These are phyloP conservation scores for Bisporella sp. DNA, from an alignment of 2,329 filamentous ascomycete genomes.

Conservation along the genomic window DNA sequence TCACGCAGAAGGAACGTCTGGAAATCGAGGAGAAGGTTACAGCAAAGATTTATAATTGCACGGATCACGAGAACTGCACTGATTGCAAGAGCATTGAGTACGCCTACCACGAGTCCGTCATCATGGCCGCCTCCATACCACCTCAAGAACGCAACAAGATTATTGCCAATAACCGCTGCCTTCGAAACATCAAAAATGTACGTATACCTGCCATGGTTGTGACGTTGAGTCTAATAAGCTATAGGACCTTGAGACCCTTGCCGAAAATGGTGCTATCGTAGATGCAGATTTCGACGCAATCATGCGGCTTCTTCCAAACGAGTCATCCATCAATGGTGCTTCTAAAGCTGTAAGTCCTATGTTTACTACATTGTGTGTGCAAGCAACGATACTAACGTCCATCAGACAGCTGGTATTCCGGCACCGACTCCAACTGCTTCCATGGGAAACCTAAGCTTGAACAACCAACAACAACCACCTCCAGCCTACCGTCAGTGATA, in stretches of 20 bases:
- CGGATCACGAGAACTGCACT: constrained; percentile 17
- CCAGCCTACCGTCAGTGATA: constrained; percentile 15
- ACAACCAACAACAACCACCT: constrained; percentile 13
- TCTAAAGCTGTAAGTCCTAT: constrained; percentile 6
- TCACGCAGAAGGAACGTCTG: constrained; percentile 13
- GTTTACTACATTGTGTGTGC: too few species aligned
- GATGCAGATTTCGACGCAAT: constrained; percentile 71
- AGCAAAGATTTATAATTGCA: constrained; percentile 3
- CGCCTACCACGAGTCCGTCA: constrained; percentile 18
- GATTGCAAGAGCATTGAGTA: constrained; percentile 18
- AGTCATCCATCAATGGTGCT: constrained; percentile 45
- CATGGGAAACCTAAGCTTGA: constrained; percentile 16
- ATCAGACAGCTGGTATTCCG: constrained; percentile 30
- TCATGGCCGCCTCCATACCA: constrained; percentile 21
- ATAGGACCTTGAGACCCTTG: constrained; percentile 85
- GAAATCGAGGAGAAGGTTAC: constrained; percentile 8
- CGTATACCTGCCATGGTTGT: not conserved
- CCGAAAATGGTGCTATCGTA: constrained; percentile 74
- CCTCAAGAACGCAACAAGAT: constrained; percentile 27
- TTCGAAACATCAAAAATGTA: constrained; percentile 30
- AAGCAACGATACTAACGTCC: too few species aligned
- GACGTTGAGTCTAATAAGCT: constrained; percentile 8
- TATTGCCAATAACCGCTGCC: constrained; percentile 26
- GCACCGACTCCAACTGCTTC: constrained; percentile 24
- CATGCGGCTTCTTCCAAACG: constrained; percentile 64